Evolutionary conservation across 2,329 filamentous ascomycete genomes (phyloP).

Genomic region (Clonostachys byssicola): DNA sequence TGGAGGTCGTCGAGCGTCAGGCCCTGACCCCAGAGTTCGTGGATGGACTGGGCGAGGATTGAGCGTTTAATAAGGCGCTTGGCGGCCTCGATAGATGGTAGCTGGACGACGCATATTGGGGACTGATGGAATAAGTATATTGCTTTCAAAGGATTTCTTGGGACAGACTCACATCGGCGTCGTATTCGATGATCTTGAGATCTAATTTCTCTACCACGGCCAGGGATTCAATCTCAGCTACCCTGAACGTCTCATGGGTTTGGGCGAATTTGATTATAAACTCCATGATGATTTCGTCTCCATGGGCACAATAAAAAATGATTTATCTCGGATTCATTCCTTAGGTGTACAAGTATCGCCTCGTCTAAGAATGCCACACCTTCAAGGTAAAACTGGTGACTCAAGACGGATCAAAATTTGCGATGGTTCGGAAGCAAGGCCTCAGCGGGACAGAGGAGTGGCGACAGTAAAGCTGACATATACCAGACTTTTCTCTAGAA

Average conservation of each 20-base stretch:
- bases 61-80: constrained; percentile 66
- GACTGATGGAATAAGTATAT: constrained; percentile 47
- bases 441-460: no score
- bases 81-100: constrained; percentile 63
- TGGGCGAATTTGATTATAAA: constrained; percentile 90
- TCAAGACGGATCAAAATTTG: no score
- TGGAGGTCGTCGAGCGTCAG: constrained; percentile 65
- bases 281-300: constrained; percentile 44
- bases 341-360: no score
- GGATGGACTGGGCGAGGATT: constrained; percentile 77
- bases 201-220: constrained; percentile 64
- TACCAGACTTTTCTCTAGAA: no score
- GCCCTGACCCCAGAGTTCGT: constrained; percentile 84
- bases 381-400: no score
- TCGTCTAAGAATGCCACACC: no score
- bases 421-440: no score
- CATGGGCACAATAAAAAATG: no score
- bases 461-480: no score
- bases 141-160: not conserved
- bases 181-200: constrained; percentile 72
- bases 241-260: constrained; percentile 84
- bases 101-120: constrained; percentile 75
- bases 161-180: constrained; percentile 57
- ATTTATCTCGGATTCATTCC: no score
- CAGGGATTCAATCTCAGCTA: constrained; percentile 78